Evolutionary conservation across 805 yeast genomes (phyloP).

Genomic region (Saccharomycopsis microspora): DNA sequence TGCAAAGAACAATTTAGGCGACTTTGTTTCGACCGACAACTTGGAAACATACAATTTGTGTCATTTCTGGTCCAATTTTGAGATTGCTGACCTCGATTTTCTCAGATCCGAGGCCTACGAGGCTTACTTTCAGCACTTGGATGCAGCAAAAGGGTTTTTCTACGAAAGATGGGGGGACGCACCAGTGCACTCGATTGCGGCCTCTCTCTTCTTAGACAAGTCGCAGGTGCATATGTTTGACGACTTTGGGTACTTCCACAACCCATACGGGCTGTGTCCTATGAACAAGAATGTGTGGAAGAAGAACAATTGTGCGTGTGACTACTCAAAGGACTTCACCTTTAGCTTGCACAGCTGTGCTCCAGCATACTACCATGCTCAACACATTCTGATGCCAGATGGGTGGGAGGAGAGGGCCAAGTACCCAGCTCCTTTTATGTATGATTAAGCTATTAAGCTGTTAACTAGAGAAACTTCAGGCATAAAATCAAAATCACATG

Average conservation of each 20-base stretch:
- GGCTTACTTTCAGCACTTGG: slow-evolving; percentile 56
- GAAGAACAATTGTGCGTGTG: slow-evolving; percentile 60
- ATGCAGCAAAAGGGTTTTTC: slow-evolving; percentile 69
- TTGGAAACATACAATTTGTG: slow-evolving; percentile 71
- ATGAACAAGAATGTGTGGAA: slow-evolving; percentile 46
- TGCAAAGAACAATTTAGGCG: slow-evolving; percentile 50
- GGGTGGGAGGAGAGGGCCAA: slow-evolving; percentile 44
- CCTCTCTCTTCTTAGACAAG: slow-evolving; percentile 54
- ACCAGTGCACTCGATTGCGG: slow-evolving; percentile 78
- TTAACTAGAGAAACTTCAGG: no score
- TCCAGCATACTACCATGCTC: slow-evolving; percentile 41
- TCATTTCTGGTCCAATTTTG: slow-evolving; percentile 85
- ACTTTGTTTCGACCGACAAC: slow-evolving; percentile 59
- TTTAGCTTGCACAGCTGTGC: slow-evolving; percentile 64
- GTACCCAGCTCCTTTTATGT: not conserved
- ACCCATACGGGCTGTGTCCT: slow-evolving; percentile 71
- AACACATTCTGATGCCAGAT: slow-evolving; percentile 40
- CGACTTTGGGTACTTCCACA: slow-evolving; percentile 73
- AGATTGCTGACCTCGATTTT: slow-evolving; percentile 63
- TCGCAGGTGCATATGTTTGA: slow-evolving; percentile 62
- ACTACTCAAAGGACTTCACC: slow-evolving; percentile 61
- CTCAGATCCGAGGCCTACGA: slow-evolving; percentile 63
- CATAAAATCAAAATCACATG: no score
- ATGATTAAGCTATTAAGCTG: not conserved
- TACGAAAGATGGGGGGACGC: slow-evolving; percentile 93